These are phyloP conservation scores for Sorghum bicolor DNA, from an alignment of 176 grass and related monocot genomes.

Conservation along the genomic window Sorghum_bicolor_NCBIv3 NC_012874.2:12338001-12338500, in stretches of 20 bases:
- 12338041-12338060: slow-evolving; percentile 12
- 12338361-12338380: too few species aligned
- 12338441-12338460: too few species aligned
- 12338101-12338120: not conserved
- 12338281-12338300: not conserved
- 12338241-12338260: not conserved
- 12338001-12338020: slow-evolving; percentile 20
- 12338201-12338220: not conserved
- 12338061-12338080: not conserved
- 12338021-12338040: slow-evolving; percentile 14
- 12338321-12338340: too few species aligned
- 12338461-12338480: too few species aligned
- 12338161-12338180: not conserved
- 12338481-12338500: too few species aligned
- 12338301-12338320: too few species aligned
- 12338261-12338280: not conserved
- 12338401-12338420: too few species aligned
- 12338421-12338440: too few species aligned
- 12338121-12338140: slow-evolving; percentile 8
- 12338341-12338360: too few species aligned
- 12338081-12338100: not conserved
- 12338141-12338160: slow-evolving; percentile 16
- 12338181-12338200: slow-evolving; percentile 9
- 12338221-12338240: not conserved
- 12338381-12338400: too few species aligned